Evolutionary conservation across 441 rosid species (phyloP).

Genomic region (Breynia disticha): DNA sequence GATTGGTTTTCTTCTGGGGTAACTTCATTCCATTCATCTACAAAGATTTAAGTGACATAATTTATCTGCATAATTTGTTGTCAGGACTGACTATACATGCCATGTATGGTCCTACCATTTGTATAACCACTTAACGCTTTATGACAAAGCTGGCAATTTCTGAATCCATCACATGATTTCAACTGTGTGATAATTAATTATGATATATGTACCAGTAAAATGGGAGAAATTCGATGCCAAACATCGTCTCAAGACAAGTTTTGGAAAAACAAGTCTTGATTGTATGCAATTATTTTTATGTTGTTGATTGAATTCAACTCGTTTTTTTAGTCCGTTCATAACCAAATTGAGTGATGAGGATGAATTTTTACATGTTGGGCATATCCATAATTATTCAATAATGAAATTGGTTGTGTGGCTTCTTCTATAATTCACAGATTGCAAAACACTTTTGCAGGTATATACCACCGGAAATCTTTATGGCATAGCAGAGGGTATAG

Average conservation of each 20-base stretch:
- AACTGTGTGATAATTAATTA: not conserved
- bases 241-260: not conserved
- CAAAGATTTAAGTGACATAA: not conserved
- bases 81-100: too few relatives aligned
- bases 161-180: not conserved
- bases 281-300: too few relatives aligned
- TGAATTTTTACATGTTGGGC: too few relatives aligned
- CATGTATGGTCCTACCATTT: too few relatives aligned
- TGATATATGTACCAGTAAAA: not conserved
- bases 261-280: too few relatives aligned
- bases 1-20: slow-evolving; percentile 96
- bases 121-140: not conserved
- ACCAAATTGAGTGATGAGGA: too few relatives aligned
- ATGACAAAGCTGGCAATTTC: not conserved
- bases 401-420: not conserved
- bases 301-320: too few relatives aligned
- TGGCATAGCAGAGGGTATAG: slow-evolving; percentile 73
- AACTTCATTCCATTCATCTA: slow-evolving; percentile 22
- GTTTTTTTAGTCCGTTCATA: too few relatives aligned
- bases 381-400: too few relatives aligned
- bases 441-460: slow-evolving; percentile 37
- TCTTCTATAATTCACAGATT: not conserved
- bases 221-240: not conserved
- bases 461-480: slow-evolving; percentile 79
- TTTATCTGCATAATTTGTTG: too few relatives aligned